Conservation (phyloP, 2,329 filamentous ascomycete species). For the Hysterium pulicare region DNA sequence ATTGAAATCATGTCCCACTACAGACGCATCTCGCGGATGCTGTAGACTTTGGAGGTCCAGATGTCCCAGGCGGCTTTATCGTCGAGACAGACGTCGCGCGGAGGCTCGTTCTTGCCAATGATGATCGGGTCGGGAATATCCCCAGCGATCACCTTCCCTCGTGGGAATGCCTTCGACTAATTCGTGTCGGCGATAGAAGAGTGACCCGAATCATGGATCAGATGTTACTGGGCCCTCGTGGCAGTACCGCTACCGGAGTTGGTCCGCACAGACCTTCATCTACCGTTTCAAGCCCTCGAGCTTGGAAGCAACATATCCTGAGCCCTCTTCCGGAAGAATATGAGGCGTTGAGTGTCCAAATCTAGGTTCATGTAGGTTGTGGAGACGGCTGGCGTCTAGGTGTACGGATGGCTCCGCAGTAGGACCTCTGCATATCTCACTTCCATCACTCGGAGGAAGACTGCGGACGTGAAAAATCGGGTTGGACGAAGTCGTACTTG, state of each 20-base stretch:
- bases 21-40: slow-evolving; percentile 12
- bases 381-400: slow-evolving; percentile 72
- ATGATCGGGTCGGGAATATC: slow-evolving; percentile 23
- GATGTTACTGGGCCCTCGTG: no score
- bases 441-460: no score
- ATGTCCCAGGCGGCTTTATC: slow-evolving; percentile 37
- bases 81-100: slow-evolving; percentile 40
- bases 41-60: slow-evolving; percentile 26
- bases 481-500: no score
- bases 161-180: slow-evolving; percentile 24
- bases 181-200: no score
- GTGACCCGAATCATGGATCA: no score
- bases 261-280: slow-evolving; percentile 79
- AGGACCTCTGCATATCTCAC: no score
- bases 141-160: slow-evolving; percentile 40
- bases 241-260: no score
- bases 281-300: slow-evolving; percentile 92
- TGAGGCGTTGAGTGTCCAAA: slow-evolving; percentile 55
- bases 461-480: no score
- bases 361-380: slow-evolving; percentile 77
- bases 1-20: slow-evolving; percentile 42
- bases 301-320: slow-evolving; percentile 86
- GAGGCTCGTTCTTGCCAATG: slow-evolving; percentile 27
- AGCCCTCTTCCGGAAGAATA: slow-evolving; percentile 77
- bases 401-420: no score